Conservation (phyloP, 345 rosid genomes). For the Acer saccharum region DNA sequence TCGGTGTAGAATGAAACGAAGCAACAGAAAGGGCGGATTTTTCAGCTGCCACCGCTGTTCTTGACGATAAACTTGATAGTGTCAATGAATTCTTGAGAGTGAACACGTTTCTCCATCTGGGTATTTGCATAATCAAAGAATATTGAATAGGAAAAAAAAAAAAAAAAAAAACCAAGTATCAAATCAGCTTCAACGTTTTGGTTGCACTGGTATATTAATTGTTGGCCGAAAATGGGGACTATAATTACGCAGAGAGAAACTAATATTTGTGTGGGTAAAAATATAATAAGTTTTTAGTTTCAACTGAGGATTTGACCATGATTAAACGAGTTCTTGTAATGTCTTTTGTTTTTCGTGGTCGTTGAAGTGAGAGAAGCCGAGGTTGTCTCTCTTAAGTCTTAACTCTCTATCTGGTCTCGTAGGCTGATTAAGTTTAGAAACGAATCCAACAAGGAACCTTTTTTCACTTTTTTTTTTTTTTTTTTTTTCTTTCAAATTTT, state of each 20-base stretch:
- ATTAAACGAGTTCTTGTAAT: background rate
- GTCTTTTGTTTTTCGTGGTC: background rate
- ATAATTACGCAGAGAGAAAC: background rate
- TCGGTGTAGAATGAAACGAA: slow-evolving; percentile 57
- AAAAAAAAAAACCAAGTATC: background rate
- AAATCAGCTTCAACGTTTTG: background rate
- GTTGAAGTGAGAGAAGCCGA: background rate
- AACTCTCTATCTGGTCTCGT: no score
- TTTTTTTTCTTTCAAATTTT: no score
- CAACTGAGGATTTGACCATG: background rate
- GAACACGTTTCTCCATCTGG: slow-evolving; percentile 55
- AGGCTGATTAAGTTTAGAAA: no score
- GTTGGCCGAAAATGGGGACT: background rate
- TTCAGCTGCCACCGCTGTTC: slow-evolving; percentile 18
- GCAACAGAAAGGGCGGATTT: slow-evolving; percentile 20
- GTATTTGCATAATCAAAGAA: slow-evolving; percentile 42
- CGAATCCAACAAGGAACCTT: no score
- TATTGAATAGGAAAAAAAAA: background rate
- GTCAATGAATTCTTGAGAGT: slow-evolving; percentile 32
- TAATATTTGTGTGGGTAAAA: slow-evolving; percentile 1
- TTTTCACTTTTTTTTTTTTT: no score
- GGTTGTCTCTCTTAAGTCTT: background rate
- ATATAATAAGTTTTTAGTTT: background rate
- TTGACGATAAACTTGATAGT: slow-evolving; percentile 20
- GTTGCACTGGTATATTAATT: background rate